Evolutionary conservation across 805 yeast species (phyloP).

Genomic region (Blastobotrys robertii): DNA sequence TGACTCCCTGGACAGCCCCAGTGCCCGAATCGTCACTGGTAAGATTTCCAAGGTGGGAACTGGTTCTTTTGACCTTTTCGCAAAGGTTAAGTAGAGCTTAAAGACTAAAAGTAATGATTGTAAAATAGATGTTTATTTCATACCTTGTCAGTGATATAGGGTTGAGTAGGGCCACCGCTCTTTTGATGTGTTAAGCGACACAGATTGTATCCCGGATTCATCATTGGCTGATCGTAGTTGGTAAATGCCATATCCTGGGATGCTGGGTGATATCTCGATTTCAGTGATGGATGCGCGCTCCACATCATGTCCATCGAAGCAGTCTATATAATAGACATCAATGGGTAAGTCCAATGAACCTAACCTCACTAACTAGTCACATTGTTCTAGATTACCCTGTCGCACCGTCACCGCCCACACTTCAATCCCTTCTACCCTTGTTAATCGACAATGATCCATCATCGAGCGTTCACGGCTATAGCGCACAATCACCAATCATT

Average conservation of each 20-base stretch:
- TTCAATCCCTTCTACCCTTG: conserved; percentile 22
- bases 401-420: conserved; percentile 26
- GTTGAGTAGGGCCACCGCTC: neutral
- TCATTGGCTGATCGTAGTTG: no score
- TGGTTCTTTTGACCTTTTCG: conserved; percentile 76
- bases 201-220: no score
- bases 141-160: neutral
- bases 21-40: conserved; percentile 90
- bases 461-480: no score
- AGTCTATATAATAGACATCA: conserved; percentile 32
- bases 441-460: conserved; percentile 3
- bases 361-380: conserved; percentile 18
- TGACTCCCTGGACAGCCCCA: conserved; percentile 83
- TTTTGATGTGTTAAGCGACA: neutral
- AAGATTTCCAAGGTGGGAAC: conserved; percentile 88
- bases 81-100: conserved; percentile 9
- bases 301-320: conserved; percentile 26
- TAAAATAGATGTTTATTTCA: neutral
- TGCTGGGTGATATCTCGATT: neutral
- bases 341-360: conserved; percentile 25
- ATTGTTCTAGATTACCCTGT: conserved; percentile 32
- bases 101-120: neutral
- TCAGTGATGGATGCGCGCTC: neutral
- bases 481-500: conserved; percentile 3
- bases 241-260: no score